Percentiles rank a stretch among this genome's conserved stretches.
Conservation (phyloP, 2,329 filamentous ascomycete species). For the Eutypa lata region DNA sequence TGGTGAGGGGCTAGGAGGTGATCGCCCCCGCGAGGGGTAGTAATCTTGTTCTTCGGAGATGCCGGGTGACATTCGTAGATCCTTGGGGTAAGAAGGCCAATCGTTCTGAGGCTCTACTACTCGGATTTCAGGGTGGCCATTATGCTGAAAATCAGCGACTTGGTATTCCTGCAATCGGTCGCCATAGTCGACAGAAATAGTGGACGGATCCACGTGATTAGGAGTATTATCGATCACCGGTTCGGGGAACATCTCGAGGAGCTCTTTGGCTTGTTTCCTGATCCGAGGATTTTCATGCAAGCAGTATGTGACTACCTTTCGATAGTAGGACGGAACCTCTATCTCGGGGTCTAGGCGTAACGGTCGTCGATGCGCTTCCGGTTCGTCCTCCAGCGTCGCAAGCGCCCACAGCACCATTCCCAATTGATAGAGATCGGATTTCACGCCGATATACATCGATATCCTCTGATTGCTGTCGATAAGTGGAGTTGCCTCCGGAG, state of each 20-base stretch:
- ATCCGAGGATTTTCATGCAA: slow-evolving; percentile 70
- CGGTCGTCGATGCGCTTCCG: slow-evolving; percentile 74
- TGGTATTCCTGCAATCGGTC: slow-evolving; percentile 37
- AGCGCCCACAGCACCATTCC: slow-evolving; percentile 97
- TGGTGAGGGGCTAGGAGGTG: slow-evolving; percentile 49
- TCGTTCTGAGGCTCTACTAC: slow-evolving; percentile 40
- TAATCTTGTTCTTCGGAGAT: slow-evolving; percentile 40
- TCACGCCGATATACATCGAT: slow-evolving; percentile 96
- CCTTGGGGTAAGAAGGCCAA: slow-evolving; percentile 42
- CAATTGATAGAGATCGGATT: slow-evolving; percentile 92
- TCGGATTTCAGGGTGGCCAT: slow-evolving; percentile 34
- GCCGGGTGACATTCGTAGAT: slow-evolving; percentile 31
- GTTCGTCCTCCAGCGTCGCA: slow-evolving; percentile 84
- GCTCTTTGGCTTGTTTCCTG: slow-evolving; percentile 68
- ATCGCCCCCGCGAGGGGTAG: slow-evolving; percentile 49
- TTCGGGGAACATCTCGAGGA: slow-evolving; percentile 67
- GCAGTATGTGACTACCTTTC: slow-evolving; percentile 71
- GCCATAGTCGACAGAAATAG: slow-evolving; percentile 39
- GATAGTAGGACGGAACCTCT: slow-evolving; percentile 76
- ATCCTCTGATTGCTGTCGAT: slow-evolving; percentile 88
- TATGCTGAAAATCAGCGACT: slow-evolving; percentile 31
- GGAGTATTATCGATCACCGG: slow-evolving; percentile 20
- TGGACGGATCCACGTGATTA: slow-evolving; percentile 24
- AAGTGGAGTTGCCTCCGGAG: slow-evolving; percentile 81
- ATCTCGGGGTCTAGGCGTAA: slow-evolving; percentile 56